phyloP scores from a whole-genome alignment of 2,329 filamentous ascomycete genomes.

The Scopulariopsis brevicaulis region DNA sequence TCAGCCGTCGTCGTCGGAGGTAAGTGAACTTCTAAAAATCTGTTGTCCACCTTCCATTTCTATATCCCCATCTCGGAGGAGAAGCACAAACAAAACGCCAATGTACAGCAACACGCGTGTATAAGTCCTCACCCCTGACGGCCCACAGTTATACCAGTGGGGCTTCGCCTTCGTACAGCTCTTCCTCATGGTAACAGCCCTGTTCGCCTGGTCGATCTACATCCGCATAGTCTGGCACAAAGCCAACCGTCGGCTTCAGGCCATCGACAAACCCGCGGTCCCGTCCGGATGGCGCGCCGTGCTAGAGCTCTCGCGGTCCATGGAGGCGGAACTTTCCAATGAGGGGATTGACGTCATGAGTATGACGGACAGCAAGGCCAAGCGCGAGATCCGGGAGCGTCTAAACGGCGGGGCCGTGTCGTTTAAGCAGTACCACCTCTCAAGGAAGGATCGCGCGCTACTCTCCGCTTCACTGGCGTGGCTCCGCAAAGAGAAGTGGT shows the following conservation, averaged over 20 bases:
- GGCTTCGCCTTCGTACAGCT: conserved; percentile 16
- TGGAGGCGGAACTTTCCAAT: conserved; percentile 7
- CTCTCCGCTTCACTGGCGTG: conserved; percentile 1
- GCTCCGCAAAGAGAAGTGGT: conserved; percentile 5
- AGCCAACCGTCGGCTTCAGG: conserved; percentile 4
- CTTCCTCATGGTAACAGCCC: conserved; percentile 6
- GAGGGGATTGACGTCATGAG: conserved; percentile 7
- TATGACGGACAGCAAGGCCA: conserved; percentile 9
- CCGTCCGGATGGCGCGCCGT: conserved; percentile 2
- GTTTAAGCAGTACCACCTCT: conserved; percentile 1
- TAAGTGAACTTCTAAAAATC: too few species aligned
- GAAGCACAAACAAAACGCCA: conserved; percentile 9
- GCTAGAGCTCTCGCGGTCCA: conserved; percentile 4
- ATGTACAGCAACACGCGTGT: background rate
- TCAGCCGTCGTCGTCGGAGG: conserved; percentile 5
- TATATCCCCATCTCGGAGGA: too few species aligned
- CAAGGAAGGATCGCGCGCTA: background rate
- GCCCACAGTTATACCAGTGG: conserved; percentile 11
- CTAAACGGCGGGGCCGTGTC: conserved; percentile 10
- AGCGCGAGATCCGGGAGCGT: conserved; percentile 8
- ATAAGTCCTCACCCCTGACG: background rate
- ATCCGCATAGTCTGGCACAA: conserved; percentile 11
- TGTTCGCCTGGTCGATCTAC: conserved; percentile 11
- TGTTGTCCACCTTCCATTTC: too few species aligned
- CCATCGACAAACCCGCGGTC: background rate